A percentile compares a stretch with the other conserved stretches of the same genome.
Evolutionary conservation across 306 rosid genomes (phyloP).

Genomic region (Lablab purpureus): DNA sequence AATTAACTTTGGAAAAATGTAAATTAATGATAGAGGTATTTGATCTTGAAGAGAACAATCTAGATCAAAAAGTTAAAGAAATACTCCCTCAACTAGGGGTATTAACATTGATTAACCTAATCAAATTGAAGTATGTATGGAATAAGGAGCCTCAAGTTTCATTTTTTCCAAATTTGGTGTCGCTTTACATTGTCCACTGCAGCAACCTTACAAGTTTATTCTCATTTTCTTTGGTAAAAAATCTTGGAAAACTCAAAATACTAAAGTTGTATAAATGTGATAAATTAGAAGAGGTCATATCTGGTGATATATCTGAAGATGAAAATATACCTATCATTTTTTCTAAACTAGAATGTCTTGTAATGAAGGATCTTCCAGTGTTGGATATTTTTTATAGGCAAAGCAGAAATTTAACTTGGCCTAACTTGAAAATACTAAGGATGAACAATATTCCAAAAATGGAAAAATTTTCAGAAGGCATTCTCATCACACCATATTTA

Average conservation of each 20-base stretch:
- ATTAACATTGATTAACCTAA: too few relatives aligned
- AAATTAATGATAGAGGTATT: background rate
- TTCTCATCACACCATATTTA: too few relatives aligned
- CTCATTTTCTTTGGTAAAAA: background rate
- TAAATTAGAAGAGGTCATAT: background rate
- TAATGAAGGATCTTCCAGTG: constrained; percentile 19
- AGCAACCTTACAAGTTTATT: background rate
- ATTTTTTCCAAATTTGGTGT: background rate
- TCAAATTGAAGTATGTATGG: too few relatives aligned
- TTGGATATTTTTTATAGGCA: too few relatives aligned
- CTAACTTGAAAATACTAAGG: too few relatives aligned
- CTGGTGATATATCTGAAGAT: background rate
- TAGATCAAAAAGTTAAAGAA: too few relatives aligned
- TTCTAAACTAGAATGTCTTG: background rate
- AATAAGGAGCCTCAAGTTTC: background rate
- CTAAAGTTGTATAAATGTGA: background rate
- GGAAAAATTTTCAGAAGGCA: too few relatives aligned
- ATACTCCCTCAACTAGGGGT: too few relatives aligned
- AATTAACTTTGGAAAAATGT: background rate
- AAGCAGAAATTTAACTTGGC: too few relatives aligned
- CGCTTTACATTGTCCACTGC: background rate
- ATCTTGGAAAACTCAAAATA: background rate
- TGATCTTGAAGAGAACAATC: too few relatives aligned
- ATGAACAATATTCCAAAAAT: too few relatives aligned
- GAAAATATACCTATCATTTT: background rate